Conservation (phyloP, 768 basidiomycete species). For the Termitomyces sp. region DNA sequence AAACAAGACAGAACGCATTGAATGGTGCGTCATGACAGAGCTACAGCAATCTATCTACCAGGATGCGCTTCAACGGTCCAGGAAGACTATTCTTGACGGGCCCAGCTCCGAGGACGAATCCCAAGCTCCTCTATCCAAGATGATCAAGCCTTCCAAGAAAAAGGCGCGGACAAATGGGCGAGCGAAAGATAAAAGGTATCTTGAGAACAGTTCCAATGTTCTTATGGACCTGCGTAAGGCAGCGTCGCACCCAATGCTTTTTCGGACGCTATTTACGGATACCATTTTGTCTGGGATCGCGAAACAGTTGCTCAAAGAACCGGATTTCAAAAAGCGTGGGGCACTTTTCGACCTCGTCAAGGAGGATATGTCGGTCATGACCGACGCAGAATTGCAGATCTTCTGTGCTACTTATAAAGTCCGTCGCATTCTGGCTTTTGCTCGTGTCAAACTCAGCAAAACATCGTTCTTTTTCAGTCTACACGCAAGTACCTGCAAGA, state of each 20-base stretch:
- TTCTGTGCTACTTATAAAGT: conserved; percentile 90
- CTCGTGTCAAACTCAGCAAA: background rate
- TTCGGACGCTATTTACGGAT: conserved; percentile 82
- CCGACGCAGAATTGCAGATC: conserved; percentile 89
- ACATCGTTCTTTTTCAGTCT: conserved; percentile 42
- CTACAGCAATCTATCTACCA: conserved; percentile 81
- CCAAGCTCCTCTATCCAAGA: conserved; percentile 21
- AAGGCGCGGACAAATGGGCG: conserved; percentile 40
- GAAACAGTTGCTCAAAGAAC: conserved; percentile 82
- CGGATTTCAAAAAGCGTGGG: conserved; percentile 83
- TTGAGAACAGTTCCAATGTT: conserved; percentile 87
- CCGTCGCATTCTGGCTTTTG: conserved; percentile 13
- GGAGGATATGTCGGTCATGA: conserved; percentile 99
- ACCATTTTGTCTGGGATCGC: conserved; percentile 70
- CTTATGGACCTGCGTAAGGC: conserved; percentile 98
- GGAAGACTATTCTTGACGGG: conserved; percentile 69
- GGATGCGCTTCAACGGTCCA: conserved; percentile 80
- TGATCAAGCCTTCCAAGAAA: conserved; percentile 35
- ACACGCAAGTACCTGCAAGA: conserved; percentile 73
- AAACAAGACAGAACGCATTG: conserved; percentile 87
- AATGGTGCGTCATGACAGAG: conserved; percentile 91
- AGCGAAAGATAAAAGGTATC: conserved; percentile 61
- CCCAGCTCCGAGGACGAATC: conserved; percentile 22
- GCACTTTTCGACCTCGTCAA: conserved; percentile 83
- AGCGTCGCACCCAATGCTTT: conserved; percentile 94